Conservation (phyloP, 2,329 filamentous ascomycete species). For the Aspergillus latus region DNA sequence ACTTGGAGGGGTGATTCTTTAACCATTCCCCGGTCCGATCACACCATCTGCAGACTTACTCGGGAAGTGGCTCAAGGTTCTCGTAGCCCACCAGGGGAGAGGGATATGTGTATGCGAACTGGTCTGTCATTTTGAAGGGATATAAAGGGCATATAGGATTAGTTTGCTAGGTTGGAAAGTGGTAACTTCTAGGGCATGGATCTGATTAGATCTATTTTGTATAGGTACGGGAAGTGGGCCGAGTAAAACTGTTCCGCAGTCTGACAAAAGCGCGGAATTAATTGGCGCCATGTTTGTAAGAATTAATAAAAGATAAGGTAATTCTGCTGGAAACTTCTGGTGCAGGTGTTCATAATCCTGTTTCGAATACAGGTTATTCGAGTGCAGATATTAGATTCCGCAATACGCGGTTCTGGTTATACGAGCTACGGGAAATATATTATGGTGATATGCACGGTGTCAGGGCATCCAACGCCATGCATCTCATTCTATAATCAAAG, state of each 20-base stretch:
- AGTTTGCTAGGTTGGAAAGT: too few species aligned
- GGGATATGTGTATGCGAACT: constrained; percentile 55
- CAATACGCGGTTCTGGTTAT: too few species aligned
- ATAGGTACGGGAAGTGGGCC: constrained; percentile 12
- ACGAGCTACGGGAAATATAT: too few species aligned
- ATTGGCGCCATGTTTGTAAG: not conserved
- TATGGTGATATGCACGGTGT: too few species aligned
- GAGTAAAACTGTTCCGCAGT: constrained; percentile 23
- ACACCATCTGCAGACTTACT: constrained; percentile 30
- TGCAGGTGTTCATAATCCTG: not conserved
- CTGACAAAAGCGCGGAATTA: constrained; percentile 27
- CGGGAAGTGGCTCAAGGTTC: constrained; percentile 47
- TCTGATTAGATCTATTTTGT: constrained; percentile 1
- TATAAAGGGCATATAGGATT: not conserved
- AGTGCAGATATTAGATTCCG: too few species aligned
- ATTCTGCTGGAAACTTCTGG: not conserved
- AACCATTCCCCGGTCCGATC: not conserved
- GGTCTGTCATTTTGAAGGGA: constrained; percentile 47
- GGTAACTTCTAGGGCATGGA: not conserved
- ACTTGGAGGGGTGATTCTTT: not conserved
- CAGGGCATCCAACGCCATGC: too few species aligned
- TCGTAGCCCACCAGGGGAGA: constrained; percentile 56
- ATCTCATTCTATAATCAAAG: too few species aligned
- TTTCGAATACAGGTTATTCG: not conserved
- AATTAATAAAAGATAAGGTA: not conserved